Base-by-base conservation (phyloP, 2,329 filamentous ascomycete species). In the Xylaria sp. region DNA sequence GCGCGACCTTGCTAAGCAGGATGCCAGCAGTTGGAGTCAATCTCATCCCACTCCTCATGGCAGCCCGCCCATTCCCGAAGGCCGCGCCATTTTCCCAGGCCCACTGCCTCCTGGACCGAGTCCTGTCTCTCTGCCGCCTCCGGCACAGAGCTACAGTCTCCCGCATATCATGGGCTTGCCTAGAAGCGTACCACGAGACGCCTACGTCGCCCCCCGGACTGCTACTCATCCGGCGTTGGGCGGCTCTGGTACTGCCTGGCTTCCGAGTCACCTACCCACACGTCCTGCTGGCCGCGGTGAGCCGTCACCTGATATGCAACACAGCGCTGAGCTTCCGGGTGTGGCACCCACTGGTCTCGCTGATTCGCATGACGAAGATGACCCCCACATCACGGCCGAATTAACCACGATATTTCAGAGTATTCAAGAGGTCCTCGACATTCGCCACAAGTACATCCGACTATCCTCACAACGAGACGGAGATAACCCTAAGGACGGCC, bases 401-500 rank as follows among this genome's bases (percentile, higher is more conserved):
- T 78, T 99, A 65, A 86, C 84, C 68, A 83, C 85, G 18, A 97
- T 99, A 65, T 97, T 95, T 69, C 87, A 86, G 65, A 95, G 94
- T 66, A 91, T 99, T 58, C 90, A 96, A 72, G 88, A 89, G 66
- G 85, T 97, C n/a, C 76, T 97, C 51, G 91, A 97, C 67, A 80
- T 92, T 47, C 86, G 94, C 61, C 87, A 92, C 72, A 95, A 91
- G 69, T 99, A 97, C 74, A 90, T 97, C 55, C 79, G 84, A 1
- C 76, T 97, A 13, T 97, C 94, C 0, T 78, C 92, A 18, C 94
- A 99, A 71, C 83, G 89, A 8, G 82, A 87, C 6, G 82, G 84
- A 10, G 91, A 96, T 71, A 97, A 97, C 67, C 94, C 94, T 1
- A 91, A 91, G 68, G 92, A 97, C 71, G 84, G 89, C 16, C 82